Evolutionary conservation across 331 rosid species (phyloP).

Genomic region (Dryas integrifolia): DNA sequence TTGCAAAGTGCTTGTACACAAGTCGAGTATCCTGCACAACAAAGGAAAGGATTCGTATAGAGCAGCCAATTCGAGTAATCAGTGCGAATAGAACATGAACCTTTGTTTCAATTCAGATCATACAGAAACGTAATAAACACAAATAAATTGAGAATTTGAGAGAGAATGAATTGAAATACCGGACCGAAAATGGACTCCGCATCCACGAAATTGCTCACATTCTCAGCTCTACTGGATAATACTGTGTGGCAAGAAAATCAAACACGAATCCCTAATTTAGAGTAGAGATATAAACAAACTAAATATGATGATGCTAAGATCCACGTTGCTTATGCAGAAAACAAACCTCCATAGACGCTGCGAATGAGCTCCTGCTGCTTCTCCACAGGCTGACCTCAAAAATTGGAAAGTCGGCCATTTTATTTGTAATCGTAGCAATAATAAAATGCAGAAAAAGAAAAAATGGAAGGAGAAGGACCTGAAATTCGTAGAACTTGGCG

Average conservation of each 20-base stretch:
- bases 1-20: slow-evolving; percentile 91
- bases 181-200: slow-evolving; percentile 78
- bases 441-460: neutral
- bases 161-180: slow-evolving; percentile 35
- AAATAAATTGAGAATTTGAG: neutral
- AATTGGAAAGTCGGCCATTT: slow-evolving; percentile 21
- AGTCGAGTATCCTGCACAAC: slow-evolving; percentile 72
- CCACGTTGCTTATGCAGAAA: neutral
- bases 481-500: slow-evolving; percentile 75
- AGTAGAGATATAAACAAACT: neutral
- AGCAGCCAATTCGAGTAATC: neutral
- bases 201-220: slow-evolving; percentile 84
- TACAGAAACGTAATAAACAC: neutral
- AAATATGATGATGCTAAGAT: neutral
- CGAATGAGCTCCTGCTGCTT: slow-evolving; percentile 88
- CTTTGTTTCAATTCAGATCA: neutral
- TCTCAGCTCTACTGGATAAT: slow-evolving; percentile 82
- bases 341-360: slow-evolving; percentile 69
- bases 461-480: slow-evolving; percentile 38
- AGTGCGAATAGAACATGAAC: neutral
- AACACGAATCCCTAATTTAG: slow-evolving; percentile 5
- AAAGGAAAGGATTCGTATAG: neutral
- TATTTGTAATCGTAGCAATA: neutral
- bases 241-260: slow-evolving; percentile 38
- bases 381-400: slow-evolving; percentile 68